Evolutionary conservation across 345 rosid genomes (phyloP), one percentile per base, ranked within the genome.

Genomic region (Eucalyptus victrix): DNA sequence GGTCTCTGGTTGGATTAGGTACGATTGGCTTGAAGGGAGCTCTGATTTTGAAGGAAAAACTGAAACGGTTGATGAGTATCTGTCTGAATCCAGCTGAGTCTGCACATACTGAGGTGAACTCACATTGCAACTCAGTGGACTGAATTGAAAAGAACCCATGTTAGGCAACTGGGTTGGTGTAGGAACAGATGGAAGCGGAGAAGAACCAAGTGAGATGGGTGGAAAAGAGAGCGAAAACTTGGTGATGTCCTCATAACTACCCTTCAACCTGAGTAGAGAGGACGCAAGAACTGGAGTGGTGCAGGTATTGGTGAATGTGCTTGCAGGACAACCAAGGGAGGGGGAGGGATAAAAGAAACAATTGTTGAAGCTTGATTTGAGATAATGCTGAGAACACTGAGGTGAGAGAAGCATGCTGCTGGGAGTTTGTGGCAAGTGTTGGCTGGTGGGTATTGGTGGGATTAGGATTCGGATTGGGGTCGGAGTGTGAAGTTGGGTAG

Each of bases 11-110:
- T 91, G 93, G 89, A 92, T 87, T 44, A 87, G 34, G 86, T 44
- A 60, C 9, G 54, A 87, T 93, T 96, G 99, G 97, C 90, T 93
- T 92, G 96, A 95, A 95, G 97, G 96, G 95, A 94, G 97, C 93
- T 95, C 98, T 49, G 91, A 92, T 93, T 92, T 94, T 86, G 88
- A 58, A 56, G 89, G 88, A 90, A 90, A 90, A 89, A 88, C 89
- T 6, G 91, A 88, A 56, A 80, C 88, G n/a, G 89, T 34, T 34
- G 91, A 90, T 21, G 12, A 89, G 88, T 51, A 91, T 80, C 86
- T 91, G 91, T 87, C 88, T 42, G 88, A 34, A n/a, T 91, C 88
- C 87, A 86, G 88, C 51, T 53, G 87, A 69, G 91, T 88, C 91
- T 89, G 89, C 88, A 91, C 89, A 90, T 86, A 91, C 83, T 32